Conservation (phyloP, 208 protist genomes). For the Vickermania spadyakhi region DNA sequence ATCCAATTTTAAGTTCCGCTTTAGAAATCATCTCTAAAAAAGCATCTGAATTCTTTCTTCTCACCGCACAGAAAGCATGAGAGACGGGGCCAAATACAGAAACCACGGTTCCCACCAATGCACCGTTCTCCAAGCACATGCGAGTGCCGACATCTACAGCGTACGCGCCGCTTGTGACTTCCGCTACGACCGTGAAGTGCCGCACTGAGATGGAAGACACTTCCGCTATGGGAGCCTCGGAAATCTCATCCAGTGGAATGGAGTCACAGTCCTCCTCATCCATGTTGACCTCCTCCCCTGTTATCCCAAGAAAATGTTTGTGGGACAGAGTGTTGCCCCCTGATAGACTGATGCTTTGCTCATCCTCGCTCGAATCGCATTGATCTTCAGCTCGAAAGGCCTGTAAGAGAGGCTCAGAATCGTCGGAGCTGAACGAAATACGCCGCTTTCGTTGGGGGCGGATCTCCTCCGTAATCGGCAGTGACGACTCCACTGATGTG, state of each 20-base stretch:
- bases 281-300: not conserved
- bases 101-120: constrained; percentile 32
- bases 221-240: constrained; percentile 35
- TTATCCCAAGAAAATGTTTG: not conserved
- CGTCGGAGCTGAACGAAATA: constrained; percentile 77
- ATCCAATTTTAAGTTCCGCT: constrained; percentile 10
- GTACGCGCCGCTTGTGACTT: constrained; percentile 22
- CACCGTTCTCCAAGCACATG: constrained; percentile 52
- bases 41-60: not conserved
- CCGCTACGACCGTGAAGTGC: constrained; percentile 31
- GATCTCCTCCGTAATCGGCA: no score
- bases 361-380: not conserved
- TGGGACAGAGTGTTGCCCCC: not conserved
- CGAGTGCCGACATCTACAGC: constrained; percentile 57
- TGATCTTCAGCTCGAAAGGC: constrained; percentile 8
- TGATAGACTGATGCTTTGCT: not conserved
- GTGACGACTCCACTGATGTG: no score
- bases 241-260: constrained; percentile 37
- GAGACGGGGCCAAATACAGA: constrained; percentile 58
- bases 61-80: constrained; percentile 39
- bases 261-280: constrained; percentile 1
- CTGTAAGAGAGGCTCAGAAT: constrained; percentile 61
- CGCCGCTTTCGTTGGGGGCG: constrained; percentile 13
- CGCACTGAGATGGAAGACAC: constrained; percentile 21
- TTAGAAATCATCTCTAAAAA: not conserved